A percentile compares a stretch with the other conserved stretches of the same genome.
Conservation (phyloP, 768 basidiomycete species). For the Pleurotus tuber-regium region DNA sequence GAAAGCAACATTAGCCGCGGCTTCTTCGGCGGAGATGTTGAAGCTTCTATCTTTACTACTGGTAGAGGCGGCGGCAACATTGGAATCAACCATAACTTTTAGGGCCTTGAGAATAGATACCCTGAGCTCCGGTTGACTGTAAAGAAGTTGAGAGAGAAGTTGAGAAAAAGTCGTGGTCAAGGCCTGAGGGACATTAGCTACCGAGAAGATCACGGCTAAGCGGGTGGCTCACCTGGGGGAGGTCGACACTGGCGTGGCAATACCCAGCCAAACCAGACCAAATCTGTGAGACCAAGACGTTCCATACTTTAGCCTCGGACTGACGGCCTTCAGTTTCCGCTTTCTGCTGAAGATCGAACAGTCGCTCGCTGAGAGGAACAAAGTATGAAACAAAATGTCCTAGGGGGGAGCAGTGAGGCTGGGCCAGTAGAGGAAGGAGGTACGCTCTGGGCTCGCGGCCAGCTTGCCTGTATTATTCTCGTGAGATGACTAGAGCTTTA, state of each 20-base stretch:
- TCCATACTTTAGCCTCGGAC: conserved; percentile 94
- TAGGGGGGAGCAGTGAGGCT: conserved; percentile 78
- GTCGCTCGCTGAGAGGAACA: conserved; percentile 88
- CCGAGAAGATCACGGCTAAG: neutral
- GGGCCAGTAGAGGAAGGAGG: conserved; percentile 82
- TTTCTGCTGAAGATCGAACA: conserved; percentile 85
- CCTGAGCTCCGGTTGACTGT: conserved; percentile 82
- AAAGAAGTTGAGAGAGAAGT: conserved; percentile 91
- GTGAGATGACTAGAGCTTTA: neutral
- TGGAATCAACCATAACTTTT: conserved; percentile 80
- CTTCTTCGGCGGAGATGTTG: conserved; percentile 54
- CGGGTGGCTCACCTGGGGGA: conserved; percentile 54
- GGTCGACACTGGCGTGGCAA: conserved; percentile 77
- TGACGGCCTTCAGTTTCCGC: conserved; percentile 71
- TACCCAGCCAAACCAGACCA: conserved; percentile 94
- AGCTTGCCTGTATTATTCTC: conserved; percentile 45
- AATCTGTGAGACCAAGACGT: conserved; percentile 87
- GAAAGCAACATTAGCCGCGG: conserved; percentile 64
- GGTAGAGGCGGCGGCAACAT: conserved; percentile 48
- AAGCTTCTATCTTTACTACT: conserved; percentile 21
- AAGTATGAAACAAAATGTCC: conserved; percentile 88
- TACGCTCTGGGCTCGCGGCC: conserved; percentile 86
- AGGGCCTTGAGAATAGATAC: conserved; percentile 80
- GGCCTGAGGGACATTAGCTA: conserved; percentile 44
- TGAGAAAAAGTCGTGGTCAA: conserved; percentile 78